Base-by-base conservation (phyloP, 257 asterid species). In the Plantago ovata region DNA sequence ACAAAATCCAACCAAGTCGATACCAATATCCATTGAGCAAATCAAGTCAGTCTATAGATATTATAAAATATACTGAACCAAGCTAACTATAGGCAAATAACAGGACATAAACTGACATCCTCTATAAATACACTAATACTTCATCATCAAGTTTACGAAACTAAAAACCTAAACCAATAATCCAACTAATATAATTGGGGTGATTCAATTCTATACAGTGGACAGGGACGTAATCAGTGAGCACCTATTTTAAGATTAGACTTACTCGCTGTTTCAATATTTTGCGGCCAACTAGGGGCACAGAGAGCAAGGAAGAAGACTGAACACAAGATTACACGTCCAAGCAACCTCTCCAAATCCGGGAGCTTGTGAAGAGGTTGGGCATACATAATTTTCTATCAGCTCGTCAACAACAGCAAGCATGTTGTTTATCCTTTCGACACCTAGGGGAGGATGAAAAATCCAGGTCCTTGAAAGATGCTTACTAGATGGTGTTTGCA, bases 401-500 rank as follows among this genome's bases (percentile, higher is more conserved):
- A 92, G 72, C 69, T 76, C 77, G 67, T 82, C 90, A 66, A 92
- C 96, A 64, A 84, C 86, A 68, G 78, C 85, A 66, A 88, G 95
- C 79, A 96, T 85, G 44, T 72, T 67, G 69, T 88, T 85, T 58
- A 92, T 88, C 67, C 78, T 83, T 58, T 75, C 87, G 28, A 84
- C 75, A 68, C 85, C 95, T 66, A 80, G 89, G 56, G 88, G 77
- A 53, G 98, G 97, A 79, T 92, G 98, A 36, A 96, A 85, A 61
- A 92, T 82, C 98, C 98, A 92, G 69, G 64, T 92, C 86, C 91
- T 85, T 60, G 88, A 70, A 53, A 88, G 95, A 68, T 96, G 78
- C 82, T 82, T 88, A 61, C 95, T 96, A 69, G 87, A 81, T 67
- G 91, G 66, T 28, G 95, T 88, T 61, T 61, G 74, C 98, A 92